Conservation (phyloP, 345 rosid species). For the Pistacia atlantica region DNA sequence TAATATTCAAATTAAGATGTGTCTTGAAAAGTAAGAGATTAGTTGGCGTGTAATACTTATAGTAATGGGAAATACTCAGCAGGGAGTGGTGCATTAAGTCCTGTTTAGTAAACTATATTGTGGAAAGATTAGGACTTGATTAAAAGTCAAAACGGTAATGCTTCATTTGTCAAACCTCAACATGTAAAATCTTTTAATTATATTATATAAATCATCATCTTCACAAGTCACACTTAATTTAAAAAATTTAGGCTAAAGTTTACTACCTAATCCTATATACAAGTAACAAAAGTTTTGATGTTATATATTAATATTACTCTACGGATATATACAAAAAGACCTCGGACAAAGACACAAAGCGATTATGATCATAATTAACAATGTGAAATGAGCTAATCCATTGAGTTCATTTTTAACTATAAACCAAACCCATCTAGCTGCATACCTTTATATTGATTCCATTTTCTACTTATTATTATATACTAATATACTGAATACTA, state of each 20-base stretch:
- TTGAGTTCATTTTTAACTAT: too few relatives aligned
- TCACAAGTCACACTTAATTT: background rate
- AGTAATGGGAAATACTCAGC: background rate
- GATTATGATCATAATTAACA: background rate
- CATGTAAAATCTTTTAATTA: background rate
- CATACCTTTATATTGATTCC: background rate
- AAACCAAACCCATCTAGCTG: background rate
- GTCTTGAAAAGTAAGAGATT: background rate
- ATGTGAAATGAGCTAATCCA: background rate
- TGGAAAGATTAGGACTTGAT: background rate
- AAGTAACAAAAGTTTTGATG: too few relatives aligned
- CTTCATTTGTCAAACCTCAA: background rate
- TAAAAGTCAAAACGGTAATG: slow-evolving; percentile 21
- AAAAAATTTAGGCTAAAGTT: background rate
- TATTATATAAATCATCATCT: background rate
- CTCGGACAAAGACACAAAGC: too few relatives aligned
- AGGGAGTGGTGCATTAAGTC: slow-evolving; percentile 2
- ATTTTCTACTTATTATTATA: background rate
- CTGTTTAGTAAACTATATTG: slow-evolving; percentile 12
- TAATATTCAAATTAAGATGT: background rate
- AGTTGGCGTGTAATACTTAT: background rate
- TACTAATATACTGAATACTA: too few relatives aligned
- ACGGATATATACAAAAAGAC: too few relatives aligned
- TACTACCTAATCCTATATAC: slow-evolving; percentile 7
- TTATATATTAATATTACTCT: too few relatives aligned